These are phyloP conservation scores for Trichosanthes cucumerina DNA, from an alignment of 306 rosid species.

Conservation along the genomic window DNA sequence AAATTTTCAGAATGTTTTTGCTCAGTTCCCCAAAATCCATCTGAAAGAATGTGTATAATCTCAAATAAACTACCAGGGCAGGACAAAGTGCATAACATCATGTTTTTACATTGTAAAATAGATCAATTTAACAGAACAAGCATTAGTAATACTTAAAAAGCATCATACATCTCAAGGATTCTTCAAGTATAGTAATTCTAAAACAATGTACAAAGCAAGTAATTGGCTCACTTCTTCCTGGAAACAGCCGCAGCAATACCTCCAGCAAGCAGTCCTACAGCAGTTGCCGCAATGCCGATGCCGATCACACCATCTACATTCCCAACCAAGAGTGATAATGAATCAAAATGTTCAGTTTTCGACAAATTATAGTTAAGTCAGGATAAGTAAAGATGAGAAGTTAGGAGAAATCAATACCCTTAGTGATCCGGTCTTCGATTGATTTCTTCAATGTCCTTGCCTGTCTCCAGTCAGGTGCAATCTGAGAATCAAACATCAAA, in stretches of 20 bases:
- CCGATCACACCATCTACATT: constrained; percentile 84
- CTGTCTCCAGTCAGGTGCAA: constrained; percentile 96
- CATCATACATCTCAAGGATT: not conserved
- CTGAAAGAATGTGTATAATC: not conserved
- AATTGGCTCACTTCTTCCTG: constrained; percentile 39
- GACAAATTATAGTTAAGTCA: not conserved
- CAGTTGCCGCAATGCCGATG: constrained; percentile 84
- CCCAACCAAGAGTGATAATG: not conserved
- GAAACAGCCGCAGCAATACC: constrained; percentile 84
- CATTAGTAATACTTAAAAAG: not conserved
- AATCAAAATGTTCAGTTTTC: not conserved
- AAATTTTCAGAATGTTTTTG: not conserved
- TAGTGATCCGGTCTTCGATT: constrained; percentile 60
- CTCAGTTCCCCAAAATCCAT: not conserved
- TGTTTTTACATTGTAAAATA: not conserved
- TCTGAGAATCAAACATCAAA: constrained; percentile 31
- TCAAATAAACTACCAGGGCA: not conserved
- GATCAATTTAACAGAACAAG: not conserved
- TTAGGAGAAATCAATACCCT: constrained; percentile 32
- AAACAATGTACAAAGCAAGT: constrained; percentile 1
- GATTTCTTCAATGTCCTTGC: constrained; percentile 52
- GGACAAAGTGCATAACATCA: not conserved
- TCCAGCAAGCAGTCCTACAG: constrained; percentile 70
- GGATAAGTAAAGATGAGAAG: not conserved
- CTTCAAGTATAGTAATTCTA: not conserved